Base-by-base conservation (phyloP, 2,329 filamentous ascomycete species). In the Didymella pomorum region DNA sequence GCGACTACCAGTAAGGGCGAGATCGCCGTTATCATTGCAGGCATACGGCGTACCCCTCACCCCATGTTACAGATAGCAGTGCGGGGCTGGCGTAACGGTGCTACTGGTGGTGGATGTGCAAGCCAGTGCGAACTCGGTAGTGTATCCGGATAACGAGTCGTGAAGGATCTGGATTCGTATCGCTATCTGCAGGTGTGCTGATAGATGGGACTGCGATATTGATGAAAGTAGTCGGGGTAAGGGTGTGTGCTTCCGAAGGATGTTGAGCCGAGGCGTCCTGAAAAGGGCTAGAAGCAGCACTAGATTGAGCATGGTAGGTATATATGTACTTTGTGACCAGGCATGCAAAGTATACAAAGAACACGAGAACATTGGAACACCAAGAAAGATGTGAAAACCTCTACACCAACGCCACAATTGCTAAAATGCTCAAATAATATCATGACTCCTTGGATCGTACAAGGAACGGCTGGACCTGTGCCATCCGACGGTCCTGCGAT, bases 21-120 rank as follows among this genome's bases (percentile, higher is more conserved):
- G 55, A 58, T 58, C 55, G 29, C 26, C 49, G 54, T 57, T 57
- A 57, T 57, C 54, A 35, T 33, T 46, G 18, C 44, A 47, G 26
- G 52, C 25, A 26, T 28, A 37, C 55, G 26, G 45, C 20, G 42
- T 35, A 37, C 55, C 55, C 49, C 55, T 58, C 49, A 44, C 35
- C 49, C 54, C 47, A 43, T 57, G 31, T 44, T 44, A 29, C 35
- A 58, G 49, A 48, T 58, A 58, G 43, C 33, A 29, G 37, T 43
- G 49, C 55, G 49, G 55, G 55, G 55, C 55, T 37, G 49, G 43
- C 20, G 39, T 35, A 44, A 44, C 39, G 28, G 28, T 35, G 16
- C 31, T 35, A 35, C 31, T 35, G 31, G 31, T n/a, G 31, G 31
- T 35, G 31, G 41, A 16, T 43, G 43, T 21, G 41, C 43, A 45